phyloP scores from a whole-genome alignment of 495 filamentous ascomycete species.

The Talaromyces proteolyticus region DNA sequence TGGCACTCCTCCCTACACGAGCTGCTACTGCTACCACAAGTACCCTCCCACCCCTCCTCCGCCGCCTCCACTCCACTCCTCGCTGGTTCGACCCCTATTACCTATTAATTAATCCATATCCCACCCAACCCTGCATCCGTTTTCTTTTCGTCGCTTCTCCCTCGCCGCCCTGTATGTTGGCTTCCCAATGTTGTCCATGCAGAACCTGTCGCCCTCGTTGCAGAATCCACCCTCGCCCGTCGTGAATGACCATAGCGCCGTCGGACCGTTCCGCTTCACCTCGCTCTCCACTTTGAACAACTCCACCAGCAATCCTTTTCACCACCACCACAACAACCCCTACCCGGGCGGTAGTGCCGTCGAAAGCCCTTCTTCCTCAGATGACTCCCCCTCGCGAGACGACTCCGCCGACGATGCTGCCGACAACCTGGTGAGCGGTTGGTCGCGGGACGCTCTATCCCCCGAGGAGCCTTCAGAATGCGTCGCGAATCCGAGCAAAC shows the following conservation, averaged over 20 bases:
- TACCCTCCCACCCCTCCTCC: slow-evolving; percentile 5
- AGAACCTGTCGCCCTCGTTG: slow-evolving; percentile 16
- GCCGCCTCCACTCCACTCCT: background rate
- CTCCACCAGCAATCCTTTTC: slow-evolving; percentile 14
- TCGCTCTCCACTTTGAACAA: slow-evolving; percentile 7
- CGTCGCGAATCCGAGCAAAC: slow-evolving; percentile 9
- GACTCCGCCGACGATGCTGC: slow-evolving; percentile 32
- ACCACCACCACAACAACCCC: slow-evolving; percentile 16
- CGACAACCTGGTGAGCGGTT: slow-evolving; percentile 27
- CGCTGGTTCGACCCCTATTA: background rate
- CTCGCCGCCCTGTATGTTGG: slow-evolving; percentile 7
- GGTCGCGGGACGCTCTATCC: slow-evolving; percentile 21
- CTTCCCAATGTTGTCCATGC: slow-evolving; percentile 40
- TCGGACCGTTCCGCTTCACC: slow-evolving; percentile 5
- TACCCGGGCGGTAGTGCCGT: slow-evolving; percentile 12
- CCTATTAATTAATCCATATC: background rate
- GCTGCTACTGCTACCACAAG: background rate
- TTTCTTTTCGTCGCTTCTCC: too few species aligned
- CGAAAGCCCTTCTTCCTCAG: slow-evolving; percentile 14
- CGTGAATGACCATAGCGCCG: slow-evolving; percentile 9
- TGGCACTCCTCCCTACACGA: background rate
- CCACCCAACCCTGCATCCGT: background rate
- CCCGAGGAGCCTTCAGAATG: slow-evolving; percentile 16
- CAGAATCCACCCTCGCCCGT: slow-evolving; percentile 1
- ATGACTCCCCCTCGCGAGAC: slow-evolving; percentile 25